phyloP scores from a whole-genome alignment of 1,139 yeast genomes.

The Debaryomyces fabryi region DNA sequence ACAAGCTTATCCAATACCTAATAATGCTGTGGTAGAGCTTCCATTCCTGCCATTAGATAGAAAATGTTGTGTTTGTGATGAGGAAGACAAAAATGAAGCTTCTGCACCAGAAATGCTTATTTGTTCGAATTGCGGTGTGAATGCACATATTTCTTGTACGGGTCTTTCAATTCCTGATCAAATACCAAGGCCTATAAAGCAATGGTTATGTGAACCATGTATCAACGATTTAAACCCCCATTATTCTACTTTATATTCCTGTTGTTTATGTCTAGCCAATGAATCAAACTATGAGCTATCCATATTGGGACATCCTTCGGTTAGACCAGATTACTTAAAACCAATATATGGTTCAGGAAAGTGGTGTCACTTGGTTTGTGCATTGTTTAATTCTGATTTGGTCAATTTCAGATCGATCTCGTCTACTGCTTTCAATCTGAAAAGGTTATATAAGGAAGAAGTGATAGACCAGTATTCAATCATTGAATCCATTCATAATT shows the following conservation, averaged over 20 bases:
- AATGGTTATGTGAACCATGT: constrained; percentile 87
- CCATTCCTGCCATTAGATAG: constrained; percentile 32
- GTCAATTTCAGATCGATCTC: constrained; percentile 23
- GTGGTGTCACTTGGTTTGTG: constrained; percentile 86
- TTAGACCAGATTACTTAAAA: constrained; percentile 68
- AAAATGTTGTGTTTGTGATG: constrained; percentile 63
- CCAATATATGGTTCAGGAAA: constrained; percentile 62
- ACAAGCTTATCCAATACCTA: constrained; percentile 25
- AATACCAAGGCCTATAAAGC: constrained; percentile 30
- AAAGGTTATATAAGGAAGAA: constrained; percentile 13
- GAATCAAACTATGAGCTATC: constrained; percentile 52
- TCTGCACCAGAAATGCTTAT: constrained; percentile 39
- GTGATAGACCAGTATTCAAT: constrained; percentile 12
- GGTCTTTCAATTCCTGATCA: constrained; percentile 46
- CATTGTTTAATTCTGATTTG: constrained; percentile 47
- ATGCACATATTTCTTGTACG: constrained; percentile 72
- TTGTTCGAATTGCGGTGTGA: constrained; percentile 71
- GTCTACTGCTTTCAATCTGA: constrained; percentile 8
- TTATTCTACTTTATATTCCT: constrained; percentile 59
- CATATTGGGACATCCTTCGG: constrained; percentile 40
- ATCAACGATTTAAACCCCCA: constrained; percentile 67
- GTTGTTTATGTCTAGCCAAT: constrained; percentile 65
- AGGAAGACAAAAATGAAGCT: constrained; percentile 27
- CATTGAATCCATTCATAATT: constrained; percentile 22
- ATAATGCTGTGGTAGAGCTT: constrained; percentile 20